Percentiles rank a stretch among this genome's conserved stretches.
phyloP scores from a whole-genome alignment of 1,284 basidiomycete species.

The Stereum hirsutum region DNA sequence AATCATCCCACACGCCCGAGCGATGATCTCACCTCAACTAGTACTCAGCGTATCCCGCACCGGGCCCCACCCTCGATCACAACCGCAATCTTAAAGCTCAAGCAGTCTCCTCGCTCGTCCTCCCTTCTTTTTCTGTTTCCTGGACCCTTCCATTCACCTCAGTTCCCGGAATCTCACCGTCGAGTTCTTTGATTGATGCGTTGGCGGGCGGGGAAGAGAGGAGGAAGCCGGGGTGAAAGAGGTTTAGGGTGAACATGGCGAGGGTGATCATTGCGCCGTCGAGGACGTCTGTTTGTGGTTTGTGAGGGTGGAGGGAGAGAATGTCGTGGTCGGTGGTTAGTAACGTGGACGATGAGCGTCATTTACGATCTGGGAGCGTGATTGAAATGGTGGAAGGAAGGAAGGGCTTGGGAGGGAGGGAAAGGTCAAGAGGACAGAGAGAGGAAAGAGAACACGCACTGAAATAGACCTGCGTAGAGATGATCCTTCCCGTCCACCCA shows the following conservation, averaged over 20 bases:
- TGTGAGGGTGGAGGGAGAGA: background rate
- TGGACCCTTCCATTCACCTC: too few relatives aligned
- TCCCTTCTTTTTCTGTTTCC: too few relatives aligned
- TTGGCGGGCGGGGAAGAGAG: conserved; percentile 16
- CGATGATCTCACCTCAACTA: too few relatives aligned
- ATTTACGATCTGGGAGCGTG: background rate
- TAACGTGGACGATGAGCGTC: background rate
- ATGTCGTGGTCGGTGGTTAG: background rate
- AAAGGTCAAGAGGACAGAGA: background rate
- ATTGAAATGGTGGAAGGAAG: background rate
- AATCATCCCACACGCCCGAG: too few relatives aligned
- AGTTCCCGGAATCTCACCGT: too few relatives aligned
- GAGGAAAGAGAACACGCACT: conserved; percentile 23
- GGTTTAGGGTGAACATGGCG: conserved; percentile 45
- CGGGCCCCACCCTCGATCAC: too few relatives aligned
- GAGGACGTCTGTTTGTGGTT: conserved; percentile 45
- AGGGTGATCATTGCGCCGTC: conserved; percentile 54
- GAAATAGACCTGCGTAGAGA: conserved; percentile 45
- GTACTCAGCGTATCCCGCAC: too few relatives aligned
- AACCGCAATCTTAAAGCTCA: too few relatives aligned
- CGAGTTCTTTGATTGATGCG: too few relatives aligned
- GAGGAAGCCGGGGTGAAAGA: conserved; percentile 43
- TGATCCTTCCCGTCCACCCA: conserved; percentile 46
- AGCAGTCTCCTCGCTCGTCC: too few relatives aligned
- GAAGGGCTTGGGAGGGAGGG: too few relatives aligned